These are phyloP conservation scores for Fonsecaea nubica DNA, from an alignment of 2,329 filamentous ascomycete genomes.

Conservation along the genomic window DNA sequence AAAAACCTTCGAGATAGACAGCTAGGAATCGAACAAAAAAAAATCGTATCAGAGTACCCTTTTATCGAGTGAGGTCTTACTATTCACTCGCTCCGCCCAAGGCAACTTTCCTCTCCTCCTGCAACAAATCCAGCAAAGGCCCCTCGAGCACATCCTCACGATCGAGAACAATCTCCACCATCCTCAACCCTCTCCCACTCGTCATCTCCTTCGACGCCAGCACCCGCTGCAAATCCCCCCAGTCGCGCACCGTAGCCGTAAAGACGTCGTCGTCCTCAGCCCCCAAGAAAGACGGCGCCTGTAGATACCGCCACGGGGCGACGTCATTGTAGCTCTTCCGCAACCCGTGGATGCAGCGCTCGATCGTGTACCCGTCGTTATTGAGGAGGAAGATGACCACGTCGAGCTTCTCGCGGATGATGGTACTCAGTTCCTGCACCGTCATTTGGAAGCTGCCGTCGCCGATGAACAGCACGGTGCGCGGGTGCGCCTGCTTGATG, in stretches of 20 bases:
- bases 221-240: conserved; percentile 54
- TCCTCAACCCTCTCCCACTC: conserved; percentile 47
- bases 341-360: conserved; percentile 85
- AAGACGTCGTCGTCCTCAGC: conserved; percentile 50
- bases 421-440: conserved; percentile 68
- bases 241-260: conserved; percentile 52
- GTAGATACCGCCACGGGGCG: conserved; percentile 71
- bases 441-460: conserved; percentile 71
- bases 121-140: conserved; percentile 42
- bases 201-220: conserved; percentile 46
- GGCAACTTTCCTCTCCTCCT: conserved; percentile 40
- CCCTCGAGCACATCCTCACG: conserved; percentile 45
- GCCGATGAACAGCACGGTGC: conserved; percentile 65
- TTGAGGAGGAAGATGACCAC: conserved; percentile 77
- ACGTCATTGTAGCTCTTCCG: conserved; percentile 82
- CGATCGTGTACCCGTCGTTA: conserved; percentile 89
- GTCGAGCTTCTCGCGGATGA: conserved; percentile 61
- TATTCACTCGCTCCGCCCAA: not conserved
- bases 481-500: conserved; percentile 49
- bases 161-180: conserved; percentile 52
- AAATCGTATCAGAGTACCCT: not conserved
- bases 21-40: too few species aligned
- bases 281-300: conserved; percentile 64
- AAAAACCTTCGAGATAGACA: too few species aligned
- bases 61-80: not conserved